A percentile compares a stretch with the other conserved stretches of the same genome.
Conservation (phyloP, 257 asterid genomes). For the Solanum megistacrolobum region DNA sequence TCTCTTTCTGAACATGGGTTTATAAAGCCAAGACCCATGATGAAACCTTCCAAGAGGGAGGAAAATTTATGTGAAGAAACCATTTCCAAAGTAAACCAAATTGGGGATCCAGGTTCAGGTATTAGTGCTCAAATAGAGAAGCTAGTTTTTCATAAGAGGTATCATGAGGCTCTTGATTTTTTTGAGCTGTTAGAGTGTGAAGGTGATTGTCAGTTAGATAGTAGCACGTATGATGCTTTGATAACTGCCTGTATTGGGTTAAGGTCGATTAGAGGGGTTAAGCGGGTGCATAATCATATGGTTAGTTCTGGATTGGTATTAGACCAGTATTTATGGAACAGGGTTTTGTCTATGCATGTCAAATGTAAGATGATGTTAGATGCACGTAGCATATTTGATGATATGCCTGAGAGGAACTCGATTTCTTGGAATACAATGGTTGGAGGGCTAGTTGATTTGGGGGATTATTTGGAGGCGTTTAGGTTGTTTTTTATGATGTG, state of each 20-base stretch:
- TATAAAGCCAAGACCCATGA: constrained; percentile 34
- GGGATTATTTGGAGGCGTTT: constrained; percentile 54
- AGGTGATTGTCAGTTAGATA: constrained; percentile 16
- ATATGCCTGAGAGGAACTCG: constrained; percentile 51
- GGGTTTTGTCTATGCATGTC: constrained; percentile 62
- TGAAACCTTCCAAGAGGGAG: constrained; percentile 3
- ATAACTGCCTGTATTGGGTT: constrained; percentile 63
- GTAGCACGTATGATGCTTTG: constrained; percentile 62
- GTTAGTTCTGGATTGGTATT: constrained; percentile 27
- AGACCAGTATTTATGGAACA: constrained; percentile 66
- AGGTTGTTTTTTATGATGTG: constrained; percentile 51
- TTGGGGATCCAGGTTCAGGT: constrained; percentile 14
- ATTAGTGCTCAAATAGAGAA: constrained; percentile 65
- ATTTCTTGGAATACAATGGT: constrained; percentile 71
- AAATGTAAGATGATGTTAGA: constrained; percentile 82
- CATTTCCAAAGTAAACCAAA: constrained; percentile 11
- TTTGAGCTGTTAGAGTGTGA: constrained; percentile 59
- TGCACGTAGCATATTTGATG: constrained; percentile 58
- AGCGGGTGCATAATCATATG: constrained; percentile 48
- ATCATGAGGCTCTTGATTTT: constrained; percentile 60
- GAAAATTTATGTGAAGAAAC: constrained; percentile 14
- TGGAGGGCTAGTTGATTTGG: constrained; percentile 59
- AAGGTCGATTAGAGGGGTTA: constrained; percentile 58
- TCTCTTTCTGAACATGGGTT: constrained; percentile 38
- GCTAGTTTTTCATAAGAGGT: constrained; percentile 48